A percentile compares a stretch with the other conserved stretches of the same genome.
Conservation (phyloP, 805 yeast species). For the Wickerhamomyces rabaulensis region DNA sequence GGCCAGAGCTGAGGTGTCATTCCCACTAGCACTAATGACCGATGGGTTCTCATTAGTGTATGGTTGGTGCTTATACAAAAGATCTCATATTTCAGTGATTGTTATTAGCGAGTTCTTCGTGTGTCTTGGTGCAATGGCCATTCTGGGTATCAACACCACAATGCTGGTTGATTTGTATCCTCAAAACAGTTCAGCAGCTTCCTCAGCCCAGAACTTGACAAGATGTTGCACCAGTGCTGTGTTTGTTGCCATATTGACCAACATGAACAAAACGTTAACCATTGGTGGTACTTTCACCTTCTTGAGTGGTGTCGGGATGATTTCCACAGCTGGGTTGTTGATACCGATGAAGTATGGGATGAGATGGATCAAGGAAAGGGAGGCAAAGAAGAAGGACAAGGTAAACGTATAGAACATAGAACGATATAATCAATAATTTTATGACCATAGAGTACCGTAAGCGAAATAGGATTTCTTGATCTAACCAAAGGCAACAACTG, state of each 20-base stretch:
- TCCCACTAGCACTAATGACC: slow-evolving; percentile 37
- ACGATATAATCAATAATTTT: neutral
- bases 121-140: slow-evolving; percentile 54
- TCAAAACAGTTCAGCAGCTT: slow-evolving; percentile 61
- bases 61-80: slow-evolving; percentile 67
- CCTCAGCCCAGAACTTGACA: slow-evolving; percentile 65
- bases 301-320: slow-evolving; percentile 45
- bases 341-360: slow-evolving; percentile 29
- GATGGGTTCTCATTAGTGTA: slow-evolving; percentile 42
- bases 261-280: slow-evolving; percentile 52
- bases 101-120: slow-evolving; percentile 53
- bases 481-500: slow-evolving; percentile 42
- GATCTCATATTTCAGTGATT: slow-evolving; percentile 42
- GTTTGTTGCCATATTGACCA: slow-evolving; percentile 59
- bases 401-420: neutral
- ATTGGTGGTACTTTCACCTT: slow-evolving; percentile 77
- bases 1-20: slow-evolving; percentile 47
- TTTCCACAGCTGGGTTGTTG: slow-evolving; percentile 21
- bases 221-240: slow-evolving; percentile 73
- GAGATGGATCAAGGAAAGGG: slow-evolving; percentile 20
- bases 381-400: neutral
- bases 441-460: neutral
- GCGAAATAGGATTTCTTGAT: neutral
- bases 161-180: slow-evolving; percentile 77
- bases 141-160: slow-evolving; percentile 55